Base-by-base conservation (phyloP, 116 monocot species). In the Iris pallida region DNA sequence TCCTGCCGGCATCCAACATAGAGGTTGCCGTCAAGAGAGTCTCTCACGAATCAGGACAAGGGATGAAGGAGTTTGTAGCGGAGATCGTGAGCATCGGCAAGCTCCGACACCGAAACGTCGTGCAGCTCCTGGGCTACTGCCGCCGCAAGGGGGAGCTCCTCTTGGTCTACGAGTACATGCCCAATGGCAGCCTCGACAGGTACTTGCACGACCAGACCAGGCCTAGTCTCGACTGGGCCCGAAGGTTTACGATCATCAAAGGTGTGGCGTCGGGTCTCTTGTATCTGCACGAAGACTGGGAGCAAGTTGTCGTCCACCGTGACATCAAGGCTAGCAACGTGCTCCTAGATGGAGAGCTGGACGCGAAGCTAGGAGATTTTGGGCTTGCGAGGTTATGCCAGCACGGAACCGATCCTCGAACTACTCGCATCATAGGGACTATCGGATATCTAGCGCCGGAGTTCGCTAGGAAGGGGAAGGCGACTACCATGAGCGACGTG, bases 261-360 rank as follows among this genome's bases (percentile, higher is more conserved):
- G 77, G 71, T 10, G 49, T 77, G 7, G 77, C 71, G 8, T 64
- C 65, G 0, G 71, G 77, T 6, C 48, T 77, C 42, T 65, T 77
- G 41, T 77, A 77, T 65, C 63, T 77, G 9, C 71, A 71, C 49
- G 77, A 77, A 47, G 77, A 71, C 44, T 77, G 66, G 71, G 71
- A 77, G 71, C 71, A 77, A 8, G 59, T 75, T 6, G 62, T 63
- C 11, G 59, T 71, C 16, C 71, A 71, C 62, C n/a, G 71, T 7
- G 71, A 71, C 71, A 61, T 71, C 59, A 71, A 71, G 11, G 47
- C 71, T 0, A 53, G 61, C 52, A 71, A 71, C 8, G 53, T 71
- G 5, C 61, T 71, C 4, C 52, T 62, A 13, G 71, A 71, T 42
- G 61, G 62, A 2, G 62, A 19, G 7, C 49, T 72, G 62, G 62